phyloP scores from a whole-genome alignment of 139 green algal species.

The Prasinococcaceae sp. region DNA sequence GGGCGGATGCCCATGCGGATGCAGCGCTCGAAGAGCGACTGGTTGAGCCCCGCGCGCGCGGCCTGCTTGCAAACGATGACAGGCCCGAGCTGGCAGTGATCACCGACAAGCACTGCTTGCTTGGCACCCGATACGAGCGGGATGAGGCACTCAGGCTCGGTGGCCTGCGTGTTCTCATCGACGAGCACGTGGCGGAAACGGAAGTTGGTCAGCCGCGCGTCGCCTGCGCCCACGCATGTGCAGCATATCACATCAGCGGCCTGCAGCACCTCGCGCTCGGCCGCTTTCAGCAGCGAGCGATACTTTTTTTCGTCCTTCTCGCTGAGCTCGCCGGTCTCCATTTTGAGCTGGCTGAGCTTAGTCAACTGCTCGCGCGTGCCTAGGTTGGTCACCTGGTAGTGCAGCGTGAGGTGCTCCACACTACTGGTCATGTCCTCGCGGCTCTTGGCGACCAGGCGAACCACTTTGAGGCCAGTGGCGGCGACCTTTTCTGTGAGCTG shows the following conservation, averaged over 20 bases:
- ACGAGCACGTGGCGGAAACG: constrained; percentile 80
- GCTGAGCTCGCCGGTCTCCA: constrained; percentile 66
- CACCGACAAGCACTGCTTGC: constrained; percentile 77
- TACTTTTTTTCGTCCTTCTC: constrained; percentile 77
- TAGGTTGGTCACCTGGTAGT: constrained; percentile 85
- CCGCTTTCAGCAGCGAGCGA: constrained; percentile 25
- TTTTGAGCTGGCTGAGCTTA: constrained; percentile 78
- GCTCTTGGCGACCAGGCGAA: constrained; percentile 76
- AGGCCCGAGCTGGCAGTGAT: constrained; percentile 79
- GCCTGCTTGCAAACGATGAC: constrained; percentile 87
- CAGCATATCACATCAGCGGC: constrained; percentile 74
- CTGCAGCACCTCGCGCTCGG: constrained; percentile 73
- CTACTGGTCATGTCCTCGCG: constrained; percentile 62
- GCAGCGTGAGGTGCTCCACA: constrained; percentile 89
- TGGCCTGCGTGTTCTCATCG: constrained; percentile 87
- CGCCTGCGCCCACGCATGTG: constrained; percentile 83
- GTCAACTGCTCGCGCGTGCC: constrained; percentile 47
- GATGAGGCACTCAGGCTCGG: constrained; percentile 85
- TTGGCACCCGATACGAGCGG: constrained; percentile 88
- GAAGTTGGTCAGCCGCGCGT: constrained; percentile 66
- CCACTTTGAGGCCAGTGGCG: constrained; percentile 77
- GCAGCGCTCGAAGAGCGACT: constrained; percentile 90
- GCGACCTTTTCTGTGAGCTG: constrained; percentile 89
- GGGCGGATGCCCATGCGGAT: constrained; percentile 81
- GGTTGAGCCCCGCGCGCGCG: constrained; percentile 63